Evolutionary conservation across 106 monocot species (phyloP), one percentile per base, ranked within the genome.

Genomic region (Acanthochlamys bracteata): DNA sequence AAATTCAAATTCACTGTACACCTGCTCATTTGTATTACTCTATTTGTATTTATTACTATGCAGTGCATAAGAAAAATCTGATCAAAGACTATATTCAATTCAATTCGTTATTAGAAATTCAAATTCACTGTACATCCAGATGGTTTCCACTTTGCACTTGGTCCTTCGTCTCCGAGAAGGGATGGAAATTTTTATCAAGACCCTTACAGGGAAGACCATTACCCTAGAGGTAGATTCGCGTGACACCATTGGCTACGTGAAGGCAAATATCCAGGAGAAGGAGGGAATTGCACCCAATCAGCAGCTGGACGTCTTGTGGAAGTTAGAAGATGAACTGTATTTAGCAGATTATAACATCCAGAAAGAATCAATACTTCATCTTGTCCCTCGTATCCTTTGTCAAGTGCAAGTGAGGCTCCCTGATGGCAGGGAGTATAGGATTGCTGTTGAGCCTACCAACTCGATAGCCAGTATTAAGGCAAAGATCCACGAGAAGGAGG

Each of bases 281-380:
- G 84, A 84, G 73, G 84, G 84, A 0, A 84, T 84, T 53, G 80
- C 84, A 11, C 84, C 84, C 7, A 80, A 84, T 47, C 84, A 84
- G 80, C 84, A 85, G 60, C 43, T 80, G 12, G 65, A 80, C 24
- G 80, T 85, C 66, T 85, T 85, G 4, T 80, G 80, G 84, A 80
- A 85, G 71, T 71, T 85, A 10, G 84, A 85, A 73, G 84, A 85
- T 7, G 84, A 75, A 23, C 71, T 74, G 53, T 78, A 78, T 17
- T 75, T 83, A 0, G 83, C 83, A 1, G 78, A 78, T 45, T 83
- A 78, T 58, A 83, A 78, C 64, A 78, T 83, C 54, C 78, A 78
- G 67, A 83, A 85, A 72, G 85, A 85, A 65, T 81, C 81, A 22
- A 83, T 78, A 7, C 83, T 83, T 19, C 82, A 82, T 49, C 57